Conservation (phyloP, 805 yeast species). For the Metschnikowia vanudenii region DNA sequence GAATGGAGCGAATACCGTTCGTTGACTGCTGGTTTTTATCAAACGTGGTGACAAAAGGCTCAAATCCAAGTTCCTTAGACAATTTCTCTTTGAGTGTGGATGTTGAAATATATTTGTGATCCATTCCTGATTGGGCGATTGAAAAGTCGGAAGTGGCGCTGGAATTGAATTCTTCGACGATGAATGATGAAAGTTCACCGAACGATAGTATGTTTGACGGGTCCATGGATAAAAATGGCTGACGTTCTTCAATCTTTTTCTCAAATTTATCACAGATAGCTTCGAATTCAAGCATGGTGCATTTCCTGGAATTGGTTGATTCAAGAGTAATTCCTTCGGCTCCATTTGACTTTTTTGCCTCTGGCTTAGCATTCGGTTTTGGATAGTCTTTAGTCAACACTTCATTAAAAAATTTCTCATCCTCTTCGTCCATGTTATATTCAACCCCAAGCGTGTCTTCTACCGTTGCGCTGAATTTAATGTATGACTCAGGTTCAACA, state of each 20-base stretch:
- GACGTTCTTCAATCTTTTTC: slow-evolving; percentile 68
- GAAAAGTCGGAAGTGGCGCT: slow-evolving; percentile 22
- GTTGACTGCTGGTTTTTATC: slow-evolving; percentile 40
- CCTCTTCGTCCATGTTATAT: slow-evolving; percentile 88
- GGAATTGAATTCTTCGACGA: slow-evolving; percentile 34
- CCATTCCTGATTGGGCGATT: slow-evolving; percentile 25
- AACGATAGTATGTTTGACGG: slow-evolving; percentile 71
- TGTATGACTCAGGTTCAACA: slow-evolving; percentile 71
- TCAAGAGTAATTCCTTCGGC: neutral
- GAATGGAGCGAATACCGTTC: slow-evolving; percentile 43
- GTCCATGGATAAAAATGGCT: slow-evolving; percentile 85
- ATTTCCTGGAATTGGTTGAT: slow-evolving; percentile 24
- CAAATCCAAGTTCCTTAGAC: slow-evolving; percentile 53
- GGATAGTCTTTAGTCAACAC: slow-evolving; percentile 35
- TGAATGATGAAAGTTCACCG: slow-evolving; percentile 61
- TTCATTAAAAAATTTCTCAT: slow-evolving; percentile 61
- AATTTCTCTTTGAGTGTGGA: slow-evolving; percentile 57
- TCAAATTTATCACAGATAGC: slow-evolving; percentile 72
- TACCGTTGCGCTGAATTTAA: slow-evolving; percentile 90
- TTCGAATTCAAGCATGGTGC: slow-evolving; percentile 87
- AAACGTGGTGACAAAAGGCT: slow-evolving; percentile 58
- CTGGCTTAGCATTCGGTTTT: slow-evolving; percentile 17
- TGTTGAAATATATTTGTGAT: slow-evolving; percentile 45
- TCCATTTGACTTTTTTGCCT: slow-evolving; percentile 9
- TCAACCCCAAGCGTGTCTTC: slow-evolving; percentile 88